Evolutionary conservation across 1,139 yeast species (phyloP).

Genomic region (Yamadazyma siamensis): DNA sequence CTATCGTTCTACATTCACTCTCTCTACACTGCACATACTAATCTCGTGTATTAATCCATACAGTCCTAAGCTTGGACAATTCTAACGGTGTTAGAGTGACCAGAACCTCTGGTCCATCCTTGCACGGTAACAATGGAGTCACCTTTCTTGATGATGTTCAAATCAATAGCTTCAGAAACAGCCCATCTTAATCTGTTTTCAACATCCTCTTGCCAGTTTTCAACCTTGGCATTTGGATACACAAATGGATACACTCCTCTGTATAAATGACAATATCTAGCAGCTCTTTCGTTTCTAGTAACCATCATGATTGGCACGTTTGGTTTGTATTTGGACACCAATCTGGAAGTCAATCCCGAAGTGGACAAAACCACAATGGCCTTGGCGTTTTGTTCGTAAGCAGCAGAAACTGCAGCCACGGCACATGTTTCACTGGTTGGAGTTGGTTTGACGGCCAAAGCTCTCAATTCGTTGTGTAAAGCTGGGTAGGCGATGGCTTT

Average conservation of each 20-base stretch:
- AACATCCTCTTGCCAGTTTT: slow-evolving; percentile 95
- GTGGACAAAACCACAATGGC: slow-evolving; percentile 96
- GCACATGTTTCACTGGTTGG: slow-evolving; percentile 96
- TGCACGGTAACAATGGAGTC: slow-evolving; percentile 92
- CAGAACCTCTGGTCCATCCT: slow-evolving; percentile 99
- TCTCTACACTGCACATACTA: no score
- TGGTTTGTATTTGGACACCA: slow-evolving; percentile 96
- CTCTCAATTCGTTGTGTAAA: slow-evolving; percentile 84
- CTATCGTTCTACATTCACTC: no score
- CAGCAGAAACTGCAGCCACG: slow-evolving; percentile 93
- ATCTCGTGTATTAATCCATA: no score
- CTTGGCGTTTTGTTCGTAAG: slow-evolving; percentile 94
- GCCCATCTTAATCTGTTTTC: slow-evolving; percentile 95
- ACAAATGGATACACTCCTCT: slow-evolving; percentile 98
- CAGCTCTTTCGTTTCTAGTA: slow-evolving; percentile 90
- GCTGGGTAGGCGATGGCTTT: slow-evolving; percentile 91
- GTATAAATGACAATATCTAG: slow-evolving; percentile 93
- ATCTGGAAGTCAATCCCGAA: slow-evolving; percentile 92
- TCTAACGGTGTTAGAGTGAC: slow-evolving; percentile 98
- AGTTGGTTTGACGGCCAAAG: slow-evolving; percentile 83
- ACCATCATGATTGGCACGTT: slow-evolving; percentile 97
- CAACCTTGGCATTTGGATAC: slow-evolving; percentile 62
- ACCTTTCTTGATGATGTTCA: slow-evolving; percentile 84
- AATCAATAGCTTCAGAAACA: slow-evolving; percentile 81
- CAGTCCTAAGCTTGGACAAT: slow-evolving; percentile 43